A percentile compares a stretch with the other conserved stretches of the same genome.
These are phyloP conservation scores for Ascochyta lentis DNA, from an alignment of 2,329 filamentous ascomycete genomes.

Conservation along the genomic window DNA sequence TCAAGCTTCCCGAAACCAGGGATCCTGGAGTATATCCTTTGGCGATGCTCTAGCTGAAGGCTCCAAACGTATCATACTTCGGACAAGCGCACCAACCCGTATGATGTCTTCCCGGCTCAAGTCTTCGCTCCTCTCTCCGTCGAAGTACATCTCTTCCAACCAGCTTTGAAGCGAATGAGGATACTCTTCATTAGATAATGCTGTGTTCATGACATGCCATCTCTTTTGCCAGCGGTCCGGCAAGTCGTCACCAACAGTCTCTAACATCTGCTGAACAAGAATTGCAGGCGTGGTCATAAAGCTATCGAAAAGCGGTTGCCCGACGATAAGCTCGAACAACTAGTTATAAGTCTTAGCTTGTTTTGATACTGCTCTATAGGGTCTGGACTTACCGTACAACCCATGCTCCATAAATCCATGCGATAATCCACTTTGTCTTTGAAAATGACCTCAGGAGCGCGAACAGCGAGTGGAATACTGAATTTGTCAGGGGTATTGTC, in stretches of 20 bases:
- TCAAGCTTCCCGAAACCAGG: not conserved
- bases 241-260: conserved; percentile 44
- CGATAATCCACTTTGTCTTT: conserved; percentile 44
- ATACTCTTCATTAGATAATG: not conserved
- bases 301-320: conserved; percentile 50
- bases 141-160: not conserved
- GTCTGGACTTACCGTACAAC: conserved; percentile 42
- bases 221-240: conserved; percentile 43
- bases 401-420: conserved; percentile 51
- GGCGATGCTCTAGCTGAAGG: not conserved
- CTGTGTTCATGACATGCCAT: conserved; percentile 36
- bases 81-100: not conserved
- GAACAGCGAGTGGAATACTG: conserved; percentile 45
- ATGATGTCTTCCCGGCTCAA: not conserved
- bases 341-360: conserved; percentile 17
- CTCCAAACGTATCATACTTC: not conserved
- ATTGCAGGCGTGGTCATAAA: conserved; percentile 43
- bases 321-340: conserved; percentile 51
- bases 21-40: not conserved
- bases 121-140: not conserved
- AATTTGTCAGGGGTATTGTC: conserved; percentile 33
- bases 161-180: not conserved
- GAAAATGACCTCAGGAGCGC: conserved; percentile 51
- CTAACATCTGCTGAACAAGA: conserved; percentile 48
- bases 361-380: not conserved